Evolutionary conservation across 192 early-diverging fungal genomes (phyloP), one percentile per base, ranked within the genome.

Genomic region (Backusella circina): DNA sequence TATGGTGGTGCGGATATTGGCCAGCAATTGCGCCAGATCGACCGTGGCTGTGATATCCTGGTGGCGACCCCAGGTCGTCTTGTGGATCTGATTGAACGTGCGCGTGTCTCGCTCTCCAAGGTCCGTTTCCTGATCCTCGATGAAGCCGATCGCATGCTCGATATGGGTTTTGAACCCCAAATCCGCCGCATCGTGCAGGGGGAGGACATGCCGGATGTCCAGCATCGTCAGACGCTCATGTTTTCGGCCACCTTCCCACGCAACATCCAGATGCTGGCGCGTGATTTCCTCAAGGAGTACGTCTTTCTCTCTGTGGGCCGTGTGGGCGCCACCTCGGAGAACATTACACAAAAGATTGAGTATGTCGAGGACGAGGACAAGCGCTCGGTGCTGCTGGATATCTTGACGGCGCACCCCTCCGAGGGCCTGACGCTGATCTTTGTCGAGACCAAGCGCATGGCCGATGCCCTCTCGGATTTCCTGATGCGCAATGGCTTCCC

Each of bases 61-160:
- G 93, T 97, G 16, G 98, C 98, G 8, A 98, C 98, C 1, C 98
- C 98, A n/a, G 98, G 98, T 18, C 91, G 98, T 70, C 85, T 99
- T 77, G 88, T 98, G 8, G 98, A 99, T 82, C 82, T 99, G 71
- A 86, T 97, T 47, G 95, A 96, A 85, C 88, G 91, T 85, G 87
- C 90, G 70, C 88, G 88, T 26, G 85, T 93, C 31, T 91, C 93
- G 37, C 80, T 98, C 21, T 90, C 89, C n/a, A 84, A 93, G 21
- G 91, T 96, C 4, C 84, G 85, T 23, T 98, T 92, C 77, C 84
- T 98, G 66, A 96, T 99, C 23, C 87, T 98, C 23, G 96, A 99
- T 77, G 96, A 98, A 84, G 96, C 95, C 31, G 97, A 99, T 85
- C 91, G 97, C 68, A 99, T 98, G 97, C 87, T 99, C 69, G 96